Evolutionary conservation across 2,329 filamentous ascomycete genomes (phyloP), one percentile per base, ranked within the genome.

Genomic region (Colletotrichum scovillei): DNA sequence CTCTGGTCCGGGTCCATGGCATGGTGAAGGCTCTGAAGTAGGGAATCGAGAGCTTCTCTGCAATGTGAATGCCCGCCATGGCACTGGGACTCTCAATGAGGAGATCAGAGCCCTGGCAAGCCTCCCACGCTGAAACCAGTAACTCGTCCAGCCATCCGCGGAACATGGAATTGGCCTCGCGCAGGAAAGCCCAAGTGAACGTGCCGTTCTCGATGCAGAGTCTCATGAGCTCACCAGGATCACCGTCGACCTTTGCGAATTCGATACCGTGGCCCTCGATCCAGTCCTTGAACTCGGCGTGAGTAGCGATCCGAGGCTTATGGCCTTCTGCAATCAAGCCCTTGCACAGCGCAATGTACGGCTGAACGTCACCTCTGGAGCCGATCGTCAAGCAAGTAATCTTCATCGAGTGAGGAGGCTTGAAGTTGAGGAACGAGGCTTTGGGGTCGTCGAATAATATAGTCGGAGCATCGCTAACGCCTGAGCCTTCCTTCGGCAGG

Each of bases 11-110:
- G 0, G 97, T 98, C 97, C 97, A 99, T 0, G 97, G 97, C 97
- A 99, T 99, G 22, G 95, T 97, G 80, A 99, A 99, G 0, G 95
- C 96, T 69, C 97, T 92, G 86, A 98, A 98, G 82, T 99, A 99
- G 0, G 97, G 97, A 57, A 99, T 97, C 16, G 91, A 88, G 2
- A 99, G 88, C 28, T 95, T 95, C 84, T 99, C 97, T 1, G 97
- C 97, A 76, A 99, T 97, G 81, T 99, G 97, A 67, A 99, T 98
- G 30, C 97, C 97, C 0, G 93, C 95, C 97, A 99, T 99, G 16
- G 97, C 95, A 70, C 94, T 97, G 0, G 97, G 97, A 59, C 94
- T 97, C 81, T 99, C 97, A 74, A 99, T 98, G 52, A 99, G 87
- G 38, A 99, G 85, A 80, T 99, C 96, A 1, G 93, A 93, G 28